These are phyloP conservation scores for Pythium phragmitis DNA, from an alignment of 352 stramenopile genomes.

Conservation along the genomic window DNA sequence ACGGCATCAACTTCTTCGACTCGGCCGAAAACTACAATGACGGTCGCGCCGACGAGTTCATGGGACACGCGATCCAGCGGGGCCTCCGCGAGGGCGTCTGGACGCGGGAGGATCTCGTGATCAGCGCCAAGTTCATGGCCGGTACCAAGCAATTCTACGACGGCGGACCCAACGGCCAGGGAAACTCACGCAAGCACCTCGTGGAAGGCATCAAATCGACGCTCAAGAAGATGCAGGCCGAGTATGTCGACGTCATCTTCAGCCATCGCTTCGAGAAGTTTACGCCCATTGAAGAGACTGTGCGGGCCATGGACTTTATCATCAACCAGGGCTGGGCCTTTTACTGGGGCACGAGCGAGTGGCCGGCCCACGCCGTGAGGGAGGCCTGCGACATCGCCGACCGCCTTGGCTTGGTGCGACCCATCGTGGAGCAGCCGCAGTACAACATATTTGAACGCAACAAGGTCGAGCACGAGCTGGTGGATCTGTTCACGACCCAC, in stretches of 20 bases:
- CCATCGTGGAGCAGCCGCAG: conserved; percentile 41
- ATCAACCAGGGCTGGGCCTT: conserved; percentile 20
- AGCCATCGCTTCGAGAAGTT: conserved; percentile 30
- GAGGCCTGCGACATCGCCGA: conserved; percentile 37
- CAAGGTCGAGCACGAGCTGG: conserved; percentile 38
- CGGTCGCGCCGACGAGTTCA: no score
- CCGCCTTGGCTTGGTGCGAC: conserved; percentile 26
- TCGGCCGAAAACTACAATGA: no score
- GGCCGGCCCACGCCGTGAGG: conserved; percentile 39
- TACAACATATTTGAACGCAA: conserved; percentile 50
- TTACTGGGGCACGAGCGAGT: conserved; percentile 51
- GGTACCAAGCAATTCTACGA: no score
- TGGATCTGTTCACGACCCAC: conserved; percentile 35
- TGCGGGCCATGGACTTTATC: conserved; percentile 49
- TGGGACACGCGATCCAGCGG: no score
- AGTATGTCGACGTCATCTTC: conserved; percentile 46
- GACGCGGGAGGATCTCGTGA: no score
- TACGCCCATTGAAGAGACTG: conserved; percentile 40
- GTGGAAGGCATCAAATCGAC: no score
- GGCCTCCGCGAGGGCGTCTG: no score
- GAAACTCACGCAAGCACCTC: no score
- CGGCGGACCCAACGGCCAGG: no score
- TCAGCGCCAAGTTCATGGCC: no score
- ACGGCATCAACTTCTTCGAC: no score
- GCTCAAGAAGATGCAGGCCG: no score